Percentiles rank a stretch among this genome's conserved stretches.
Evolutionary conservation across 805 yeast genomes (phyloP).

Genomic region (Brettanomyces naardenensis): DNA sequence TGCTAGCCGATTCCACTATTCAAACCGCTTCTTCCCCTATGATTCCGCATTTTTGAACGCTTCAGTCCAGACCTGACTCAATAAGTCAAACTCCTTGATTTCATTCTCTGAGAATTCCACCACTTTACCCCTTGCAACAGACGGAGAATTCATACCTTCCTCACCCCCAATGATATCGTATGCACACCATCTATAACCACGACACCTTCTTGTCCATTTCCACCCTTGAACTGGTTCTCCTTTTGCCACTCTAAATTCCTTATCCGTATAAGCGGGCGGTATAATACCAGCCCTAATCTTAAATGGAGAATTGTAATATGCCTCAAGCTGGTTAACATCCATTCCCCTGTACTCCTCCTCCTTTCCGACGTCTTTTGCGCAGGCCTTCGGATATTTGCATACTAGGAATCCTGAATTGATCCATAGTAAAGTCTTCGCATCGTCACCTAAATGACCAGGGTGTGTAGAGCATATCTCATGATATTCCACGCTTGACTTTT

Average conservation of each 20-base stretch:
- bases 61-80: slow-evolving; percentile 52
- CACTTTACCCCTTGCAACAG: slow-evolving; percentile 34
- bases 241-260: too few relatives aligned
- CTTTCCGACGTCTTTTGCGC: slow-evolving; percentile 27
- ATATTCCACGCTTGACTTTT: slow-evolving; percentile 6
- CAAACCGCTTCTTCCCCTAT: too few relatives aligned
- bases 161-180: slow-evolving; percentile 48
- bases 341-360: slow-evolving; percentile 16
- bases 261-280: too few relatives aligned
- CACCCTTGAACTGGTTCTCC: slow-evolving; percentile 47
- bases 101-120: slow-evolving; percentile 28
- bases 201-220: slow-evolving; percentile 48
- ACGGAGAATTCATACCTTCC: neutral
- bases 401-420: slow-evolving; percentile 61
- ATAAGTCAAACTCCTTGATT: slow-evolving; percentile 29
- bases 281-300: slow-evolving; percentile 38
- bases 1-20: too few relatives aligned
- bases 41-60: too few relatives aligned
- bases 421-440: slow-evolving; percentile 48
- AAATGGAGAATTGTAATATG: slow-evolving; percentile 32
- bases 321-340: slow-evolving; percentile 24
- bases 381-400: slow-evolving; percentile 39
- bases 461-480: slow-evolving; percentile 47
- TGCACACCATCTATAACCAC: slow-evolving; percentile 54
- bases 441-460: slow-evolving; percentile 54